phyloP scores from a whole-genome alignment of 805 yeast species.

The Spencermartinsiella europaea region DNA sequence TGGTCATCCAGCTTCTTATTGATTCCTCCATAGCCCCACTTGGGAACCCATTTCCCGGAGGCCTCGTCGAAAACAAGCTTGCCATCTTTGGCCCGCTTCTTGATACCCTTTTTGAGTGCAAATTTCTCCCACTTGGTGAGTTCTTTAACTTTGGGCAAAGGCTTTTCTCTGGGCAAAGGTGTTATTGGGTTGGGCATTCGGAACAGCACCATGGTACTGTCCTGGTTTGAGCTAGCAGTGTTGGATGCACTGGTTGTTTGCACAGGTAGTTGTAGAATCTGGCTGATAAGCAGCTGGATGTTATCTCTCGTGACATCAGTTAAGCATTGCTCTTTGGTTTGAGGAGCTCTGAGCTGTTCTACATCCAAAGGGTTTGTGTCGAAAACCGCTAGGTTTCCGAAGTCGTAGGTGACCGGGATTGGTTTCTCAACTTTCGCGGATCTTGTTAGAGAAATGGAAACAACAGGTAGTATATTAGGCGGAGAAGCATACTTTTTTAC shows the following conservation, averaged over 20 bases:
- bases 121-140: conserved; percentile 95
- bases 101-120: conserved; percentile 93
- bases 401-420: conserved; percentile 82
- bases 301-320: conserved; percentile 77
- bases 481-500: neutral
- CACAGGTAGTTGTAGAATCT: conserved; percentile 82
- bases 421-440: conserved; percentile 62
- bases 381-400: conserved; percentile 86
- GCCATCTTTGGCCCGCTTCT: conserved; percentile 83
- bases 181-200: conserved; percentile 81
- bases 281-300: conserved; percentile 86
- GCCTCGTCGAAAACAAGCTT: conserved; percentile 88
- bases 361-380: conserved; percentile 83
- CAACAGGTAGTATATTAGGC: neutral
- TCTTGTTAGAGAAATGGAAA: neutral
- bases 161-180: conserved; percentile 87
- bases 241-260: conserved; percentile 76
- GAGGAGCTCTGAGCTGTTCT: conserved; percentile 46
- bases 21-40: conserved; percentile 96
- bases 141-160: conserved; percentile 87
- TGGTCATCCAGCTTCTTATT: conserved; percentile 83
- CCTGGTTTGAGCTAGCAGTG: conserved; percentile 47
- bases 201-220: conserved; percentile 74
- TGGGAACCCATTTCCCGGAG: conserved; percentile 91
- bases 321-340: conserved; percentile 59